A percentile compares a stretch with the other conserved stretches of the same genome.
Evolutionary conservation across 768 basidiomycete species (phyloP).

Genomic region (Cystobasidium ongulense): DNA sequence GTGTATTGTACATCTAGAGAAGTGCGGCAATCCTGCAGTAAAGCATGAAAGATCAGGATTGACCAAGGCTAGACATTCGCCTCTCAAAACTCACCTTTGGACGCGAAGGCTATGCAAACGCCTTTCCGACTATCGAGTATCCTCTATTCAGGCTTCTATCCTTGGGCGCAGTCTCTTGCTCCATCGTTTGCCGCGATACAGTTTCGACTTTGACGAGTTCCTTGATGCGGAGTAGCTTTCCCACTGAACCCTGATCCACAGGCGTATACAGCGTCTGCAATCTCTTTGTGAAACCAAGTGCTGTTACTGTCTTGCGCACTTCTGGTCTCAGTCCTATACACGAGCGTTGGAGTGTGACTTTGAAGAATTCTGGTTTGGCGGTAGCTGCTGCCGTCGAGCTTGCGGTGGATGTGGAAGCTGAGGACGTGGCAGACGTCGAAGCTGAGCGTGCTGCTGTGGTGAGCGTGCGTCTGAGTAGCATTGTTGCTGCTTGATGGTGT

Average conservation of each 20-base stretch:
- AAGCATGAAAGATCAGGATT: no score
- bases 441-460: neutral
- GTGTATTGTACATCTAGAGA: neutral
- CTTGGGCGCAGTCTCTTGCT: neutral
- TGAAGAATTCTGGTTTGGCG: conserved; percentile 60
- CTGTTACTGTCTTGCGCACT: conserved; percentile 64
- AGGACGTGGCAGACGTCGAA: neutral
- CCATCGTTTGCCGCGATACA: conserved; percentile 50
- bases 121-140: conserved; percentile 15
- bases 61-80: no score
- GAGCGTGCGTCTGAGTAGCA: neutral
- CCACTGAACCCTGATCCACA: conserved; percentile 65
- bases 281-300: conserved; percentile 72
- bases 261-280: conserved; percentile 76
- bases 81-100: neutral
- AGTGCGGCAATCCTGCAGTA: no score
- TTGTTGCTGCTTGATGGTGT: neutral
- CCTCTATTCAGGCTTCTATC: conserved; percentile 13
- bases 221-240: conserved; percentile 78
- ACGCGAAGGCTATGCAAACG: neutral
- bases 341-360: conserved; percentile 79
- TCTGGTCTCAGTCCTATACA: conserved; percentile 69
- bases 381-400: neutral
- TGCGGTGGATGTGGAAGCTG: neutral
- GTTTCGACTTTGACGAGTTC: conserved; percentile 83